Percentiles rank a stretch among this genome's conserved stretches.
phyloP scores from a whole-genome alignment of 345 rosid genomes.

The Eucalyptus guilfoylei region DNA sequence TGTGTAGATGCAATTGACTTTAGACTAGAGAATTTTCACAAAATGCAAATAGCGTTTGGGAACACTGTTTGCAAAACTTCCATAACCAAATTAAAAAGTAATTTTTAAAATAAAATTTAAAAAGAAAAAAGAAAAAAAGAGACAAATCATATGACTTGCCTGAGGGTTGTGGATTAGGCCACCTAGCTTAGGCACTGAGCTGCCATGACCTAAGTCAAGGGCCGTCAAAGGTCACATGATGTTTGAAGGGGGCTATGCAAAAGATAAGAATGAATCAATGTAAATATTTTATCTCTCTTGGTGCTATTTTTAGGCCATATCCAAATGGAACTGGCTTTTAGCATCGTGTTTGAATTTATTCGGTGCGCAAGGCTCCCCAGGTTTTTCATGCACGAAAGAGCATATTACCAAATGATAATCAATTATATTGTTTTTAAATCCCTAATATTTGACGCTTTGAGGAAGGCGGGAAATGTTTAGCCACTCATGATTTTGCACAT shows the following conservation, averaged over 20 bases:
- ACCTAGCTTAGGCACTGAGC: background rate
- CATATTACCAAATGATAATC: background rate
- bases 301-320: background rate
- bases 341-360: background rate
- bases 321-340: background rate
- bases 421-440: background rate
- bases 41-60: background rate
- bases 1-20: background rate
- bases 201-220: background rate
- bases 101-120: too few relatives aligned
- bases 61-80: accelerated
- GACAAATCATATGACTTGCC: accelerated
- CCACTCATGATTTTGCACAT: background rate
- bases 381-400: background rate
- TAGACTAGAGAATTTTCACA: background rate
- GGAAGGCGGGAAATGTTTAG: background rate
- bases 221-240: background rate
- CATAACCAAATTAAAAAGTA: too few relatives aligned
- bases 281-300: background rate
- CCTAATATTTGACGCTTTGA: background rate
- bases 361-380: background rate
- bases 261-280: background rate
- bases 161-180: background rate
- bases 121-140: too few relatives aligned
- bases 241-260: background rate